Conservation (phyloP, 129 eudicot genomes). For the Helianthus annuus region HanXRQr2.0-SUNRISE NC_035440.2:24230599-24231098, state of each 20-base stretch:
- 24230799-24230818: conserved; percentile 37
- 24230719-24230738: conserved; percentile 26
- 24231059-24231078: no score
- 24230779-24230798: conserved; percentile 36
- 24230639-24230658: no score
- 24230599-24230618: no score
- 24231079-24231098: no score
- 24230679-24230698: background rate
- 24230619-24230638: no score
- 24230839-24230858: conserved; percentile 31
- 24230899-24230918: conserved; percentile 33
- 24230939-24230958: background rate
- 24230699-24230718: conserved; percentile 3
- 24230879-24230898: conserved; percentile 15
- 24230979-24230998: background rate
- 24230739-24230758: conserved; percentile 38
- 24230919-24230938: conserved; percentile 17
- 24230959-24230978: background rate
- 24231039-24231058: no score
- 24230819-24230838: conserved; percentile 15
- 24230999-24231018: no score
- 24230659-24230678: background rate
- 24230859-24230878: conserved; percentile 8
- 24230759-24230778: conserved; percentile 33
- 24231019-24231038: no score